Base-by-base conservation (phyloP, 129 eudicot genomes). In the Helichrysum umbraculigerum region DNA sequence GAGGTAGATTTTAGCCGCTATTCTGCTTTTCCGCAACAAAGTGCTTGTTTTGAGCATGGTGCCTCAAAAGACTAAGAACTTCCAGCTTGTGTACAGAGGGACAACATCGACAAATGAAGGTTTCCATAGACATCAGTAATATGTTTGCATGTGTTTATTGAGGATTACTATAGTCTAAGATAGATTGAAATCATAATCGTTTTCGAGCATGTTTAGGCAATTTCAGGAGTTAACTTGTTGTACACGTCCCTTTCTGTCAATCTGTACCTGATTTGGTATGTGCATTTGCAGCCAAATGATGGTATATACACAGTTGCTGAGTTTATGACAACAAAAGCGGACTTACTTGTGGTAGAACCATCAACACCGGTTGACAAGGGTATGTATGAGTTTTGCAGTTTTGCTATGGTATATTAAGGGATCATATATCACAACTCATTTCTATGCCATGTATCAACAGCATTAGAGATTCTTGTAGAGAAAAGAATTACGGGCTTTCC, bases 401-500 rank as follows among this genome's bases (percentile, higher is more conserved):
- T 65, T 81, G 35, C 52, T 58, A 33, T 41, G 0, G 57, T 76
- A 20, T 59, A 56, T 70, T 7, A 50, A 76, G 28, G 41, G 20
- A 17, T 76, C 41, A 72, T 52, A 52, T 62, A 4, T 35, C 59
- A 32, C 39, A 58, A 56, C 47, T 56, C 65, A 62, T 12, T 11
- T 33, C 73, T 74, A 16, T 73, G 34, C 59, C 68, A 20, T 78
- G 60, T 68, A 42, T 75, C 5, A 62, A 70, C 91, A 90, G 92
- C 96, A 10, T 39, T 90, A 73, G 90, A 90, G 78, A 74, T 74
- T 81, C 92, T 90, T 16, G 96, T 90, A 54, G 92, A 90, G 77
- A 87, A 87, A 85, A 85, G 96, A 81, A 78, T 90, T 51, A 90
- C 96, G 2, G 96, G 96, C n/a, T 90, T 90, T 79, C 96, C 96